phyloP scores from a whole-genome alignment of 768 basidiomycete genomes.

The Postia placenta region DNA sequence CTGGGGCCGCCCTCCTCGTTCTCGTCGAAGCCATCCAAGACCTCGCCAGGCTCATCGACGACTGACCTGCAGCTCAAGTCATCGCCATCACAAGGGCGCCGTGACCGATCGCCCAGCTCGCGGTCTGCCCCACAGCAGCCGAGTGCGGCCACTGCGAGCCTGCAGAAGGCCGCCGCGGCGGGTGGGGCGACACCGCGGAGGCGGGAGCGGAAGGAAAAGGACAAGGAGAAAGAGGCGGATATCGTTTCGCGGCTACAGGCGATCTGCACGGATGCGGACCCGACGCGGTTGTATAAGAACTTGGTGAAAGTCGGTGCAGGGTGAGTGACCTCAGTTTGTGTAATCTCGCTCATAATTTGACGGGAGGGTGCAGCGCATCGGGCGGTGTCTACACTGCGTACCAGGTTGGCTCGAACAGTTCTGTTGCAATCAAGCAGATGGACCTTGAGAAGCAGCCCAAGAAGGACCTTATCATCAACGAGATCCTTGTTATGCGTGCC shows the following conservation, averaged over 20 bases:
- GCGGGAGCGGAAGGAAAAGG: constrained; percentile 79
- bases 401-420: constrained; percentile 90
- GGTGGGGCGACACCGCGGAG: constrained; percentile 80
- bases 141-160: constrained; percentile 56
- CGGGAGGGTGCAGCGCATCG: constrained; percentile 57
- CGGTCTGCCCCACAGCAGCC: constrained; percentile 33
- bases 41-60: constrained; percentile 42
- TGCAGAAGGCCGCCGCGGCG: constrained; percentile 54
- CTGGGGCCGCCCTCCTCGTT: constrained; percentile 8
- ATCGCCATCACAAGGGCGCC: constrained; percentile 18
- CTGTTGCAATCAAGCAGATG: constrained; percentile 99
- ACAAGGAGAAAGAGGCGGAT: constrained; percentile 78
- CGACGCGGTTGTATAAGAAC: constrained; percentile 86
- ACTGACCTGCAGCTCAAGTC: constrained; percentile 37
- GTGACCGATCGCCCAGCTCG: constrained; percentile 12
- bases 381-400: constrained; percentile 99
- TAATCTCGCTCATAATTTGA: constrained; percentile 5
- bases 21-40: constrained; percentile 14
- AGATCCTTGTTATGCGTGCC: constrained; percentile 98
- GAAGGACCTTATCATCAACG: constrained; percentile 99
- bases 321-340: constrained; percentile 38
- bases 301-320: constrained; percentile 98
- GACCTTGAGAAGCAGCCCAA: constrained; percentile 99
- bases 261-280: constrained; percentile 97
- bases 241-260: constrained; percentile 86